These are phyloP conservation scores for Rosa persica DNA, from an alignment of 306 rosid genomes.

Conservation along the genomic window DNA sequence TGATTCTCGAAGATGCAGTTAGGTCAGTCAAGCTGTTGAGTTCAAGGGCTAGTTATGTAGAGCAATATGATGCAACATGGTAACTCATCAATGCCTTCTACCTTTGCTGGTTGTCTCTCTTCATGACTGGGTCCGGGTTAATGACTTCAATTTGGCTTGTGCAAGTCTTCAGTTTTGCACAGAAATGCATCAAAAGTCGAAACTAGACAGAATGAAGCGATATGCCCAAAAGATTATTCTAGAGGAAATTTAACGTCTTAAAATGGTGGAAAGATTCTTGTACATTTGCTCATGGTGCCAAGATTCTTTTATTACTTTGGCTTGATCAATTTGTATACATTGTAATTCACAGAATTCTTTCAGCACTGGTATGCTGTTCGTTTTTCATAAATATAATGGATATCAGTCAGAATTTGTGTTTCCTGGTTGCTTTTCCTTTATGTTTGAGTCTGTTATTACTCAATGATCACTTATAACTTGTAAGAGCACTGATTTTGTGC, in stretches of 20 bases:
- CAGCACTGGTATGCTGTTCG: background rate
- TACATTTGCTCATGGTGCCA: background rate
- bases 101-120: background rate
- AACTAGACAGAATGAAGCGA: background rate
- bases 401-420: background rate
- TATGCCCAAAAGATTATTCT: background rate
- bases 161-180: background rate
- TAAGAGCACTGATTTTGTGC: background rate
- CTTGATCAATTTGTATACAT: background rate
- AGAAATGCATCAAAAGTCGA: conserved; percentile 4
- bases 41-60: background rate
- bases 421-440: background rate
- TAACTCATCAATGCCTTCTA: background rate
- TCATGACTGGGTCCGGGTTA: background rate
- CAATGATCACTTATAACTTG: background rate
- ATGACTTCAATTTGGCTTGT: background rate
- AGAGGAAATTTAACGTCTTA: background rate
- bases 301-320: background rate
- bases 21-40: conserved; percentile 9
- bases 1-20: background rate
- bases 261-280: background rate
- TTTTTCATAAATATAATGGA: background rate
- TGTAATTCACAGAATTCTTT: background rate
- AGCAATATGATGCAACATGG: background rate
- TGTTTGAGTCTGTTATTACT: background rate